Percentiles rank a stretch among this genome's conserved stretches.
These are phyloP conservation scores for Sequoia sempervirens DNA, from an alignment of 75 land plant genomes.

Conservation along the genomic window DNA sequence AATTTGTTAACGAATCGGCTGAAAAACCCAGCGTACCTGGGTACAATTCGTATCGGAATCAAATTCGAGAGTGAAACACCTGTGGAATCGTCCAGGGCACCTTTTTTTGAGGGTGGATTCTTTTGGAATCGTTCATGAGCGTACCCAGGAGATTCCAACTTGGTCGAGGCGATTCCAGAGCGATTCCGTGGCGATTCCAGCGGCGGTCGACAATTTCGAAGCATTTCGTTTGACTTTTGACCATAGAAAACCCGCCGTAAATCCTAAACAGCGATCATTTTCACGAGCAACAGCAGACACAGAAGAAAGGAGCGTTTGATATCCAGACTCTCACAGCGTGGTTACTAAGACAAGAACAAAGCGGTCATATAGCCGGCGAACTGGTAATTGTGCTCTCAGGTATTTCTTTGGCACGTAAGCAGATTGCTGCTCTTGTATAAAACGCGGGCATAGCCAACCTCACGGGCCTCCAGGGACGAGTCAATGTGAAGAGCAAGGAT, in stretches of 20 bases:
- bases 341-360: conserved; percentile 71
- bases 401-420: conserved; percentile 90
- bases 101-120: too few species aligned
- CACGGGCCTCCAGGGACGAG: conserved; percentile 69
- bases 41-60: too few species aligned
- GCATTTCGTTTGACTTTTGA: too few species aligned
- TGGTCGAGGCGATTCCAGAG: background rate
- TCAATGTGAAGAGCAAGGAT: conserved; percentile 88
- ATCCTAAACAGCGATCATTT: too few species aligned
- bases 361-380: conserved; percentile 77
- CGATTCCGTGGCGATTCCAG: too few species aligned
- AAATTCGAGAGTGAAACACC: too few species aligned
- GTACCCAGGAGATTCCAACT: background rate
- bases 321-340: conserved; percentile 57
- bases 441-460: conserved; percentile 81
- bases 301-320: conserved; percentile 8
- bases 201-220: background rate
- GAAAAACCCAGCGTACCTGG: too few species aligned
- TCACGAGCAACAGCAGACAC: background rate
- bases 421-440: conserved; percentile 82
- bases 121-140: too few species aligned
- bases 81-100: too few species aligned
- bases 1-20: too few species aligned
- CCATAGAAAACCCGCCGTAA: too few species aligned
- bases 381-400: conserved; percentile 88